phyloP scores from a whole-genome alignment of 768 basidiomycete species.

The Neoboletus brunneissimus region DNA sequence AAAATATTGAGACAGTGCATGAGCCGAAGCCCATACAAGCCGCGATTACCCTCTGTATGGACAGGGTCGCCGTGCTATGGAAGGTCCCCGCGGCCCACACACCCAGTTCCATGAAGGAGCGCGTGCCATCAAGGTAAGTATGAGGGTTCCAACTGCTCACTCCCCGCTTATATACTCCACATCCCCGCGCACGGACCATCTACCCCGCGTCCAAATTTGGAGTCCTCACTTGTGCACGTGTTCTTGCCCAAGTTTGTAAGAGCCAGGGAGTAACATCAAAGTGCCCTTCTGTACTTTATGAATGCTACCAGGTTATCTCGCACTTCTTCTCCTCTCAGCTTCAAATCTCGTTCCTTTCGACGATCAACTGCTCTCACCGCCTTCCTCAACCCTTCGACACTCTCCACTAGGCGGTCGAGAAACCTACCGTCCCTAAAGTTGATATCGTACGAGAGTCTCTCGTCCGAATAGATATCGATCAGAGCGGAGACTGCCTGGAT shows the following conservation, averaged over 20 bases:
- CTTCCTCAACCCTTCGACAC: conserved; percentile 60
- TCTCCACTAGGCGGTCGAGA: conserved; percentile 51
- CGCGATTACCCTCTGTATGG: conserved; percentile 53
- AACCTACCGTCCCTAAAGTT: conserved; percentile 70
- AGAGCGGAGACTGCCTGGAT: conserved; percentile 79
- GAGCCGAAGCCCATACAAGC: conserved; percentile 70
- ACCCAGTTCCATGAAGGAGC: conserved; percentile 51
- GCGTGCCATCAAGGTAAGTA: conserved; percentile 67
- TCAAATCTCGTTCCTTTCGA: conserved; percentile 62
- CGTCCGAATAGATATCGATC: conserved; percentile 93
- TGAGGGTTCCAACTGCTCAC: conserved; percentile 28
- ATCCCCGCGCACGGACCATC: conserved; percentile 30
- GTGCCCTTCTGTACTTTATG: conserved; percentile 62
- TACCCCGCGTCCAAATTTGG: neutral
- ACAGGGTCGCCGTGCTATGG: conserved; percentile 75
- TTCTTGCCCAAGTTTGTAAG: too few relatives aligned
- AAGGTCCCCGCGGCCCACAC: conserved; percentile 53
- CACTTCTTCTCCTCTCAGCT: conserved; percentile 70
- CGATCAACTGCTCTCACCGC: conserved; percentile 64
- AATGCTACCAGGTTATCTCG: conserved; percentile 75
- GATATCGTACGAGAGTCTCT: conserved; percentile 71
- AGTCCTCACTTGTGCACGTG: too few relatives aligned
- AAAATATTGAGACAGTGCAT: conserved; percentile 82
- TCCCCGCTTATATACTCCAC: conserved; percentile 29
- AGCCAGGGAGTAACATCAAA: conserved; percentile 39